Conservation (phyloP, 1,139 yeast genomes). For the Lodderomyces oxycetoniae region DNA sequence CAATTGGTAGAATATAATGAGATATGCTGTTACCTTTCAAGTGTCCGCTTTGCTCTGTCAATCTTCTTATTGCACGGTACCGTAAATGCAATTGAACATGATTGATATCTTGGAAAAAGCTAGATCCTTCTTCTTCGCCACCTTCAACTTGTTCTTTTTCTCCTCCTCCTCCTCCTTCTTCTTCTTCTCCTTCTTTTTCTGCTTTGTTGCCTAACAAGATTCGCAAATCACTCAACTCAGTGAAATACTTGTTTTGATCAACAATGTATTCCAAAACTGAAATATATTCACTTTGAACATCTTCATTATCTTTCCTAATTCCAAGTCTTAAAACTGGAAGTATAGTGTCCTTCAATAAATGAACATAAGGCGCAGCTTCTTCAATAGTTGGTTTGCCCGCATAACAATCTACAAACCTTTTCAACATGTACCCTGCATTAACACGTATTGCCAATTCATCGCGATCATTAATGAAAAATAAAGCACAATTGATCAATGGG, state of each 20-base stretch:
- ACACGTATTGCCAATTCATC: slow-evolving; percentile 79
- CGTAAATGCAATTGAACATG: slow-evolving; percentile 88
- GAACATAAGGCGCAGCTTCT: slow-evolving; percentile 34
- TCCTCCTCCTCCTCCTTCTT: background rate
- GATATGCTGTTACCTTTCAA: slow-evolving; percentile 61
- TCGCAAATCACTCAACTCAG: slow-evolving; percentile 64
- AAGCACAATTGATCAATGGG: slow-evolving; percentile 64
- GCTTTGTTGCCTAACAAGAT: slow-evolving; percentile 45
- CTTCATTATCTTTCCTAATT: slow-evolving; percentile 56
- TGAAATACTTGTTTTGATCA: slow-evolving; percentile 42
- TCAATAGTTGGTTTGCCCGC: slow-evolving; percentile 29
- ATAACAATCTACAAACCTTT: slow-evolving; percentile 60
- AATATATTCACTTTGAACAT: slow-evolving; percentile 67
- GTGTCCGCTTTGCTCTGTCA: slow-evolving; percentile 27
- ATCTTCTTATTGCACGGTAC: slow-evolving; percentile 70
- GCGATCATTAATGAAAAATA: slow-evolving; percentile 71
- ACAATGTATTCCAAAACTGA: slow-evolving; percentile 62
- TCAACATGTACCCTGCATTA: slow-evolving; percentile 65
- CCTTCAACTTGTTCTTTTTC: background rate
- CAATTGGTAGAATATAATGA: slow-evolving; percentile 76
- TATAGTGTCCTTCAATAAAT: slow-evolving; percentile 50
- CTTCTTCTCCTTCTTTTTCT: background rate
- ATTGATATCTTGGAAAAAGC: slow-evolving; percentile 73
- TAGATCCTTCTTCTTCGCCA: slow-evolving; percentile 71
- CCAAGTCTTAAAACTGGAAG: slow-evolving; percentile 70